phyloP scores from a whole-genome alignment of 371 early-diverging fungal genomes.

The Mucor indicus region DNA sequence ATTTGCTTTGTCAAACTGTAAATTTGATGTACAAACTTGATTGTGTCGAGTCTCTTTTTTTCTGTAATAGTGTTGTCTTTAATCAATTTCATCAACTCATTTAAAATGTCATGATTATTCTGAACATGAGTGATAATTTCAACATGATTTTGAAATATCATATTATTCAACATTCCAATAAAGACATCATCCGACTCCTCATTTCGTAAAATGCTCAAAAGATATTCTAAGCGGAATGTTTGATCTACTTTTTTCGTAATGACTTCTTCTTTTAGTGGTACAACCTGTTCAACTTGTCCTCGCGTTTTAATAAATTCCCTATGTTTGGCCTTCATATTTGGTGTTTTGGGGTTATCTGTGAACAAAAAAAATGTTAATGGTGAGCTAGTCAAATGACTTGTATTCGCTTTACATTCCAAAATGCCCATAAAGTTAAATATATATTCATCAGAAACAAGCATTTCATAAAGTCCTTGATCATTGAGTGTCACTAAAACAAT shows the following conservation, averaged over 20 bases:
- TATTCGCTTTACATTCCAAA: constrained; percentile 71
- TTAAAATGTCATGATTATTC: constrained; percentile 61
- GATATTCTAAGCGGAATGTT: constrained; percentile 78
- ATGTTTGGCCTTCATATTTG: constrained; percentile 65
- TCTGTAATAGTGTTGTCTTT: constrained; percentile 23
- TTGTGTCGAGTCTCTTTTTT: constrained; percentile 62
- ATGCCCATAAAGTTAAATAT: constrained; percentile 70
- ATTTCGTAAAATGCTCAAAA: constrained; percentile 78
- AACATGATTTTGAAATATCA: constrained; percentile 76
- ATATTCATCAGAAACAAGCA: constrained; percentile 71
- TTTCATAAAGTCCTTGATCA: constrained; percentile 59
- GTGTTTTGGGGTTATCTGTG: constrained; percentile 72
- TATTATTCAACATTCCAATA: constrained; percentile 61
- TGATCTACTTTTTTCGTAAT: constrained; percentile 76
- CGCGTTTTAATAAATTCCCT: constrained; percentile 68
- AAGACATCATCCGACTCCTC: constrained; percentile 72
- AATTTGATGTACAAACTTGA: constrained; percentile 75
- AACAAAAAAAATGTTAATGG: too few relatives aligned
- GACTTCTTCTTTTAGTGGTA: constrained; percentile 53
- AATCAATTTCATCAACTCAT: constrained; percentile 53
- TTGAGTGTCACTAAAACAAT: constrained; percentile 30
- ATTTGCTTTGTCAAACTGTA: constrained; percentile 69
- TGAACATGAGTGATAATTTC: constrained; percentile 77
- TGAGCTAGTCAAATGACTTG: too few relatives aligned
- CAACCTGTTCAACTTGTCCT: constrained; percentile 22